Evolutionary conservation across 495 filamentous ascomycete species (phyloP).

Genomic region (Penicillium canescens): DNA sequence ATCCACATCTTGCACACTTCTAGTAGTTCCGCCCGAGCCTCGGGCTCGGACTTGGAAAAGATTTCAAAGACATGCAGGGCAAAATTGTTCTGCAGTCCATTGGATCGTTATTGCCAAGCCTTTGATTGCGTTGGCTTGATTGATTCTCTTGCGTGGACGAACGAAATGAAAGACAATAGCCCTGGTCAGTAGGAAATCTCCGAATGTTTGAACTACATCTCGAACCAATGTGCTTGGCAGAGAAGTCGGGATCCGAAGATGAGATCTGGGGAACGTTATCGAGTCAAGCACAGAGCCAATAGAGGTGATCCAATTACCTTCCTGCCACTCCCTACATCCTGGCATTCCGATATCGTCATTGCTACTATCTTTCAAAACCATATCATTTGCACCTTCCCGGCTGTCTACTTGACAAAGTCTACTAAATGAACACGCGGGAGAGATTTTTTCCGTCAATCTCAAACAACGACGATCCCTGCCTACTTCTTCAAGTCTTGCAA

Average conservation of each 20-base stretch:
- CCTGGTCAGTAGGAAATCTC: too few relatives aligned
- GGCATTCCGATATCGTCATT: too few relatives aligned
- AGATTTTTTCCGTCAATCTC: background rate
- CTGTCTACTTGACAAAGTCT: too few relatives aligned
- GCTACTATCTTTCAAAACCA: too few relatives aligned
- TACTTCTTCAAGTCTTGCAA: background rate
- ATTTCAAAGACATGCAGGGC: background rate
- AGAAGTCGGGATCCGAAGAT: too few relatives aligned
- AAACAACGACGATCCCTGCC: conserved; percentile 1
- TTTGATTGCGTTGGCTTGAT: background rate
- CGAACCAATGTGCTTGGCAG: background rate
- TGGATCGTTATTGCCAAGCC: background rate
- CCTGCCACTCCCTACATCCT: too few relatives aligned
- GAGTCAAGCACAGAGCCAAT: too few relatives aligned
- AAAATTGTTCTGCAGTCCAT: background rate
- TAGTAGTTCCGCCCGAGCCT: background rate
- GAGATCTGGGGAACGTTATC: too few relatives aligned
- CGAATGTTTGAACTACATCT: too few relatives aligned
- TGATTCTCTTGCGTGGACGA: background rate
- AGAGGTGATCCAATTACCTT: too few relatives aligned
- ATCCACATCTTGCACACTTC: background rate
- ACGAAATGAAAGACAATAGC: background rate
- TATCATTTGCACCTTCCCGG: too few relatives aligned
- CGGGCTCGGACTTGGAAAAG: background rate
- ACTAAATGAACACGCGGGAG: background rate